Percentiles rank a stretch among this genome's conserved stretches.
phyloP scores from a whole-genome alignment of 805 yeast genomes.

The Metschnikowia dekortorum region DNA sequence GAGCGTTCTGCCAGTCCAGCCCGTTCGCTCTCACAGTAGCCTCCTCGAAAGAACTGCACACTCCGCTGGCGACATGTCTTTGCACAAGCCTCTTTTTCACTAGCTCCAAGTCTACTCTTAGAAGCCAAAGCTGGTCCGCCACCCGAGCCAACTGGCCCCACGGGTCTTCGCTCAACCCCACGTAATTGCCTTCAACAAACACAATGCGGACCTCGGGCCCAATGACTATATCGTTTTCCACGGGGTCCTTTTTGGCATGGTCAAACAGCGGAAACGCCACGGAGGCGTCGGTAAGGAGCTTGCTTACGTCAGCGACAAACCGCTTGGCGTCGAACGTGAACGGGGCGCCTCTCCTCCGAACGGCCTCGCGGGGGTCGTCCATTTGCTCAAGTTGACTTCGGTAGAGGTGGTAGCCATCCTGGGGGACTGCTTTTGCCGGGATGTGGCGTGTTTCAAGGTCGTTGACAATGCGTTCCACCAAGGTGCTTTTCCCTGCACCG shows the following conservation, averaged over 20 bases:
- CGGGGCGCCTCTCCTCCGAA: slow-evolving; percentile 76
- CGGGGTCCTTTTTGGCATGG: slow-evolving; percentile 72
- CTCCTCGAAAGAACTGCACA: slow-evolving; percentile 42
- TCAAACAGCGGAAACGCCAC: slow-evolving; percentile 67
- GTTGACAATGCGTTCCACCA: slow-evolving; percentile 46
- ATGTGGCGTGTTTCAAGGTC: slow-evolving; percentile 16
- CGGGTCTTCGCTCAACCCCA: slow-evolving; percentile 51
- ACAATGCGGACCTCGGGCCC: slow-evolving; percentile 47
- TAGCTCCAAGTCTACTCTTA: slow-evolving; percentile 41
- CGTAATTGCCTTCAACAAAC: slow-evolving; percentile 73
- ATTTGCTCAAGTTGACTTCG: slow-evolving; percentile 33
- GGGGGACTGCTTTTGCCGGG: slow-evolving; percentile 27
- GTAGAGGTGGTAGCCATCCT: slow-evolving; percentile 39
- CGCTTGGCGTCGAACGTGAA: slow-evolving; percentile 67
- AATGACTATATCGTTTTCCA: slow-evolving; percentile 46
- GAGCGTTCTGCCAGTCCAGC: slow-evolving; percentile 67
- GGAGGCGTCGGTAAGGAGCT: slow-evolving; percentile 23
- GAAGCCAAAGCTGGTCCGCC: slow-evolving; percentile 47
- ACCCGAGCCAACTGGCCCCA: slow-evolving; percentile 50
- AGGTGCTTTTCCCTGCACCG: slow-evolving; percentile 80
- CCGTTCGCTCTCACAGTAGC: slow-evolving; percentile 49
- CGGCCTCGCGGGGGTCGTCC: slow-evolving; percentile 53
- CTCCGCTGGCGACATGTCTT: slow-evolving; percentile 61
- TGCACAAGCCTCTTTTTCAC: slow-evolving; percentile 58
- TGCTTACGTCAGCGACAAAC: slow-evolving; percentile 23